Base-by-base conservation (phyloP, 2,329 filamentous ascomycete species). In the Biscogniauxia marginata region DNA sequence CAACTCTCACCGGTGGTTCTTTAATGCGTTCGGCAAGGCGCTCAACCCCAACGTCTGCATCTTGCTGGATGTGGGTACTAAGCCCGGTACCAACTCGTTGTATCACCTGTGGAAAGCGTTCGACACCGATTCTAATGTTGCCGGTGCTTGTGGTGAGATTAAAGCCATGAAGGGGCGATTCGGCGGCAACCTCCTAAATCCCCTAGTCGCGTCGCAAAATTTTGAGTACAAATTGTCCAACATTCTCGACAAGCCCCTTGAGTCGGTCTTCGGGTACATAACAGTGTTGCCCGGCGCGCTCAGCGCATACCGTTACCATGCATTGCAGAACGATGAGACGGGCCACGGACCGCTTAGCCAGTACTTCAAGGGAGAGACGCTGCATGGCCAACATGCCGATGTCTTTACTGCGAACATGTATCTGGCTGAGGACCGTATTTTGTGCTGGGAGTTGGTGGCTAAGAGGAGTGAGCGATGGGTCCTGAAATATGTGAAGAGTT, bases 181-280 rank as follows among this genome's bases (percentile, higher is more conserved):
- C 56, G 93, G 93, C 62, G 93, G 90, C 74, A 92, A 96, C 67
- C 83, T 99, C 34, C 73, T 97, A 63, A 99, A 98, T 69, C 95
- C 95, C 0, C 83, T 99, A 4, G 90, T 99, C 20, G 95, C 95
- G 2, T 93, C 93, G 0, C 95, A 99, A 69, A 99, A 99, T 71
- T 99, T 99, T 67, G 95, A 99, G 78, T 99, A 99, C 83, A 99
- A 99, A 82, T 96, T 99, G 89, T 96, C 91, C 73, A 99, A 99
- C 70, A 99, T 99, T 70, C 83, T 99, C 46, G 95, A 99, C 74
- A 99, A 99, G 77, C 95, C 95, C 2, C 79, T 99, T 44, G 95
- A 99, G 72, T 98, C 93, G 3, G 91, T 93, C 0, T 99, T 99
- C 73, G 95, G 95, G 48, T 99, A 98, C 77, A 98, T 99, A 71